Percentiles rank a stretch among this genome's conserved stretches.
These are phyloP conservation scores for Fusarium abutilonis DNA, from an alignment of 2,329 filamentous ascomycete genomes.

Conservation along the genomic window DNA sequence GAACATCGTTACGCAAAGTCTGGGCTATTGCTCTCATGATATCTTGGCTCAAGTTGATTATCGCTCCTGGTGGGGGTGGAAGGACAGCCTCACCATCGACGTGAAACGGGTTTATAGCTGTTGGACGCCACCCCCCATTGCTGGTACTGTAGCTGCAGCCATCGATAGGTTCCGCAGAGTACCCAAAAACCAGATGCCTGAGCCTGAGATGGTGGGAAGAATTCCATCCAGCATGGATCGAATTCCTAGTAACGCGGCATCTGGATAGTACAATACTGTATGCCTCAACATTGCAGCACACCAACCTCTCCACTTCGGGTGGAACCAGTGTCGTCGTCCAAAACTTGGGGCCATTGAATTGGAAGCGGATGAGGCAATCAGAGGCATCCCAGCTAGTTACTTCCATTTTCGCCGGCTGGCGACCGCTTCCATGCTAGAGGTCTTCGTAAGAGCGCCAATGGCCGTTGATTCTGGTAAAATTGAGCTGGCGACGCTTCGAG, in stretches of 20 bases:
- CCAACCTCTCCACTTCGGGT: constrained; percentile 44
- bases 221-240: constrained; percentile 20
- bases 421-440: constrained; percentile 9
- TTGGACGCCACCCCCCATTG: constrained; percentile 11
- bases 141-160: constrained; percentile 11
- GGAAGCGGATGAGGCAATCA: constrained; percentile 29
- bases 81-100: constrained; percentile 20
- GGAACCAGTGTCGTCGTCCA: constrained; percentile 41
- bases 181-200: constrained; percentile 33
- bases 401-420: constrained; percentile 26
- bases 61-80: constrained; percentile 21
- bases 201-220: constrained; percentile 37
- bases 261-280: constrained; percentile 36
- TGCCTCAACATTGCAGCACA: constrained; percentile 41
- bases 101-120: constrained; percentile 28
- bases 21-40: constrained; percentile 12
- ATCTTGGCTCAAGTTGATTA: constrained; percentile 19
- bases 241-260: constrained; percentile 35
- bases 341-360: constrained; percentile 39
- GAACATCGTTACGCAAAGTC: constrained; percentile 29
- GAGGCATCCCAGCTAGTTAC: constrained; percentile 26
- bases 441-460: constrained; percentile 16
- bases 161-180: constrained; percentile 26
- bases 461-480: constrained; percentile 3
- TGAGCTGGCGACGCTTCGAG: constrained; percentile 3